Evolutionary conservation across 768 basidiomycete species (phyloP).

Genomic region (Tylopilus cervinicoccineus): DNA sequence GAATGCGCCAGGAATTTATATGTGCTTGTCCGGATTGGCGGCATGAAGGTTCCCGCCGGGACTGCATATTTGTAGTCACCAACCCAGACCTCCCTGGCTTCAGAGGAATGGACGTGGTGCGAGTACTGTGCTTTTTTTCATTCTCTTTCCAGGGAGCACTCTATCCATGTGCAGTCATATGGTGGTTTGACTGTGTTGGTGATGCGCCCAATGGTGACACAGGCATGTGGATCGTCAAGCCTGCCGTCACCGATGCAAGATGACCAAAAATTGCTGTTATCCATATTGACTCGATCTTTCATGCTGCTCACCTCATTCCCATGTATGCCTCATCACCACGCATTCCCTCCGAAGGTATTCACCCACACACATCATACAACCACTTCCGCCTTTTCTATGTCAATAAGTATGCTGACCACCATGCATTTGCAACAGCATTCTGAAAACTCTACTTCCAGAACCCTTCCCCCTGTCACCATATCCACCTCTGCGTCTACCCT

Average conservation of each 20-base stretch:
- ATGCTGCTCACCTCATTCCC: not conserved
- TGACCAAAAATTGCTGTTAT: not conserved
- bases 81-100: not conserved
- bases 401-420: not conserved
- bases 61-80: not conserved
- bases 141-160: not conserved
- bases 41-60: not conserved
- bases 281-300: not conserved
- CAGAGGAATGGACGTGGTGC: not conserved
- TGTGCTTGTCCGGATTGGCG: not conserved
- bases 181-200: not conserved
- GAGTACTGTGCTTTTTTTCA: not conserved
- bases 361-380: not conserved
- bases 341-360: not conserved
- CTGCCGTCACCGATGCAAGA: not conserved
- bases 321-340: not conserved
- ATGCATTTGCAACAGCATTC: not conserved
- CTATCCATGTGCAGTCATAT: not conserved
- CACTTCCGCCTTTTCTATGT: not conserved
- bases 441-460: not conserved
- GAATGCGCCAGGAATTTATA: not conserved
- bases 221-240: not conserved
- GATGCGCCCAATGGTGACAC: not conserved
- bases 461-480: too few species aligned
- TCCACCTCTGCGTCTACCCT: too few species aligned